phyloP scores from a whole-genome alignment of 2,329 filamentous ascomycete genomes.

The Atkinsonella hypoxylon region DNA sequence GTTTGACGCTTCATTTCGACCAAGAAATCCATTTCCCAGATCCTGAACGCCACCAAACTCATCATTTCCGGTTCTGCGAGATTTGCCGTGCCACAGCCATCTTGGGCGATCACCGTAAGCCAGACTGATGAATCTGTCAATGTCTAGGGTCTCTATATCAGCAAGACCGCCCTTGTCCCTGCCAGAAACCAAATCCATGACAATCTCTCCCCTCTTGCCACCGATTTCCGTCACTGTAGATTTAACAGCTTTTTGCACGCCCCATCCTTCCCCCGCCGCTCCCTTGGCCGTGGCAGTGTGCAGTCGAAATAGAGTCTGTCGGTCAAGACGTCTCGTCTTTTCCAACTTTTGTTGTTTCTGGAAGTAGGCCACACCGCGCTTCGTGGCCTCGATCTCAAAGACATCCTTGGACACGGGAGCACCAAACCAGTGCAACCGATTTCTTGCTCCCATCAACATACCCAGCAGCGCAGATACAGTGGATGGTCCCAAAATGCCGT shows the following conservation, averaged over 20 bases:
- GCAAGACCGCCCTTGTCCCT: conserved; percentile 82
- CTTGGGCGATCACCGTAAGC: conserved; percentile 74
- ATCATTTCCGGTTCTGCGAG: conserved; percentile 48
- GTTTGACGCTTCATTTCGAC: conserved; percentile 34
- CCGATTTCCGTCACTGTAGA: conserved; percentile 89
- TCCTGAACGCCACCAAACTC: conserved; percentile 33
- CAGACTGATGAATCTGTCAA: conserved; percentile 70
- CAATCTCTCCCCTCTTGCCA: conserved; percentile 86
- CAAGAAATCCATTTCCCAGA: conserved; percentile 36
- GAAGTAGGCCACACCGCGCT: conserved; percentile 75
- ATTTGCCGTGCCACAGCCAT: conserved; percentile 91
- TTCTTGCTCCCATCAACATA: conserved; percentile 78
- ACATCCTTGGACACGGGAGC: conserved; percentile 82
- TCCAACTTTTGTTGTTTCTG: conserved; percentile 80
- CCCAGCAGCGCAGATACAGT: conserved; percentile 83
- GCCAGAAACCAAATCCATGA: conserved; percentile 85
- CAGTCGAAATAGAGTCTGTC: conserved; percentile 68
- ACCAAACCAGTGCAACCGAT: conserved; percentile 73
- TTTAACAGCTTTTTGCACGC: conserved; percentile 86
- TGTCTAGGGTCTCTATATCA: conserved; percentile 83
- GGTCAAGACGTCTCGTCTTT: conserved; percentile 67
- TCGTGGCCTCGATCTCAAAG: conserved; percentile 74
- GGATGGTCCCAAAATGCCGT: conserved; percentile 84
- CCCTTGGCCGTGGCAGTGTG: conserved; percentile 82
- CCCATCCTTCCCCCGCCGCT: conserved; percentile 80